Evolutionary conservation across 257 asterid genomes (phyloP).

Genomic region (Solanum lycopersicoides): DNA sequence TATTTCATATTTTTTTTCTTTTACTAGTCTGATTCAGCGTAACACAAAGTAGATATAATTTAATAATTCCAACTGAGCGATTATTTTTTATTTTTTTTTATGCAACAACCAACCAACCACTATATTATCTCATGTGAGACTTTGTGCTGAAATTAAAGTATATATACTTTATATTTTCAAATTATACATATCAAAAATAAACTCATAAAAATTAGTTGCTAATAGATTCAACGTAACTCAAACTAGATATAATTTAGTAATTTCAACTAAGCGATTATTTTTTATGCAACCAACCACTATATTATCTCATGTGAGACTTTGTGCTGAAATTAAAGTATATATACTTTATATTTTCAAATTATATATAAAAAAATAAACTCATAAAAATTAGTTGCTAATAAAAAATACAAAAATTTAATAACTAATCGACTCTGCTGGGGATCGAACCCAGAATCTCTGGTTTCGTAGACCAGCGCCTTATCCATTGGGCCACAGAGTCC

Average conservation of each 20-base stretch:
- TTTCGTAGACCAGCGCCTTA: constrained; percentile 99
- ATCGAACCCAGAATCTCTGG: constrained; percentile 99
- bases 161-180: neutral
- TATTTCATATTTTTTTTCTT: neutral
- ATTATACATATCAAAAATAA: neutral
- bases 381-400: neutral
- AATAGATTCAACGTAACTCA: neutral
- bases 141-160: neutral
- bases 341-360: neutral
- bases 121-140: neutral
- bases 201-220: neutral
- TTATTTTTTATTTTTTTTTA: neutral
- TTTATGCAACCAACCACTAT: neutral
- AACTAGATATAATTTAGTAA: too few species aligned
- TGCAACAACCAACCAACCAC: neutral
- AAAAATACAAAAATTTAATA: fast-evolving
- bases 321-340: neutral
- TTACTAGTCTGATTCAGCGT: neutral
- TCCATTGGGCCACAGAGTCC: constrained; percentile 86
- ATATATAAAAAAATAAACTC: neutral
- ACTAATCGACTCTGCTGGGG: constrained; percentile 69
- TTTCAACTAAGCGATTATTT: neutral
- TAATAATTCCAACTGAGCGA: neutral
- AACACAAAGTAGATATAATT: neutral
- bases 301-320: neutral